Base-by-base conservation (phyloP, 768 basidiomycete species). In the Tulasnella sp. region DNA sequence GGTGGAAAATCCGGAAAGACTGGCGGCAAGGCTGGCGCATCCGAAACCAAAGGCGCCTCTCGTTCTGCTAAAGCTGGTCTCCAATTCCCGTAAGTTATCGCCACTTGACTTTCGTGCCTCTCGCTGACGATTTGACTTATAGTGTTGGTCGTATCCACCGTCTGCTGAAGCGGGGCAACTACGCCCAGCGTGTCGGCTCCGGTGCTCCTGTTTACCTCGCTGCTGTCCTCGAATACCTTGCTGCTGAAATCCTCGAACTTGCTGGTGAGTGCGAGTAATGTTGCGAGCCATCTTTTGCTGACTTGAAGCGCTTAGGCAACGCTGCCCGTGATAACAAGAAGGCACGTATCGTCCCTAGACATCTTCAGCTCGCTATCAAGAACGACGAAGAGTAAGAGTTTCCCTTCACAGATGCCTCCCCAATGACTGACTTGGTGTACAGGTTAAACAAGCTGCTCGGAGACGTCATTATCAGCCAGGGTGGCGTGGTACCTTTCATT, bases 191-290 rank as follows among this genome's bases (percentile, higher is more conserved):
- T 65, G 74, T 87, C 59, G 82, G 80, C 66, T 75, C 78, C 50
- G 80, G 77, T 66, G 81, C 84, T 23, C 80, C 84, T 59, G 88
- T 88, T 49, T 89, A 87, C 70, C 78, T 88, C 58, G 82, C 86
- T 58, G 85, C 85, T 50, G 87, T 90, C 54, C 76, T 91, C 25
- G 89, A 91, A 69, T 91, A 92, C 69, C 77, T 92, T 35, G 78
- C 81, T 5, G 89, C 88, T 27, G 89, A 92, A 69, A 81, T 92
- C 65, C 77, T 90, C 51, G 88, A 91, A 69, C 74, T 90, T 42
- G 86, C 88, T 53, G 88, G 88, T 4, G 29, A 57, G 54, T 57
- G 12, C 5, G 12, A 9, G 35, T 17, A 14, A 6, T 43, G 12
- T 6, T 11, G 19, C 14, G 25, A 29, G 39, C 9, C 25, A 29